Evolutionary conservation across 768 basidiomycete genomes (phyloP).

Genomic region (Lactifluus volemus): DNA sequence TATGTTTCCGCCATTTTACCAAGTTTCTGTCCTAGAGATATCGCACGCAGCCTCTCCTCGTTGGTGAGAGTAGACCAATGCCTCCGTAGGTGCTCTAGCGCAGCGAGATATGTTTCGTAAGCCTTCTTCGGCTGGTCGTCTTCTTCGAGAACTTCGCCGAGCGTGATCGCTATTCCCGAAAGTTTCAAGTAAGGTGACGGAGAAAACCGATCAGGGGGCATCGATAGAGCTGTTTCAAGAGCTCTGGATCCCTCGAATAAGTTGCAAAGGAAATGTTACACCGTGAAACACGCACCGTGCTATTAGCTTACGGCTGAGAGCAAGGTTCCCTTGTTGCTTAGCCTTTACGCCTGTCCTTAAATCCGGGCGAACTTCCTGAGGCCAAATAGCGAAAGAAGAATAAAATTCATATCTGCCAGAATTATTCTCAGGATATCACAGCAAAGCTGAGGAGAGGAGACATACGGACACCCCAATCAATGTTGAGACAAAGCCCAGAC

Average conservation of each 20-base stretch:
- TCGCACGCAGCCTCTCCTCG: conserved; percentile 35
- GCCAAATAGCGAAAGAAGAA: conserved; percentile 55
- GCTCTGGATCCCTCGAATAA: conserved; percentile 32
- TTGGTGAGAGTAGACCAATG: conserved; percentile 23
- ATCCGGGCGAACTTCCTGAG: conserved; percentile 50
- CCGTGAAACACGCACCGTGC: conserved; percentile 34
- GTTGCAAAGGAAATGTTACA: neutral
- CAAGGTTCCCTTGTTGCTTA: conserved; percentile 47
- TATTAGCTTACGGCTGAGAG: conserved; percentile 44
- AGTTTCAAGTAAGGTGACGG: conserved; percentile 53
- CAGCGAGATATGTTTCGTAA: conserved; percentile 20
- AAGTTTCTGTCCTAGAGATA: conserved; percentile 39
- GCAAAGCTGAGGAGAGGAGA: neutral
- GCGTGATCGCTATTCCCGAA: conserved; percentile 54
- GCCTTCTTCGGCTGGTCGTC: conserved; percentile 27
- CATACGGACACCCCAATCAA: conserved; percentile 17
- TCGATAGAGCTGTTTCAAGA: conserved; percentile 41
- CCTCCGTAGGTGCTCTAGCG: conserved; percentile 24
- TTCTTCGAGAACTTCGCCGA: conserved; percentile 49
- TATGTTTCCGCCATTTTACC: conserved; percentile 33
- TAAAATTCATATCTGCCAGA: conserved; percentile 46
- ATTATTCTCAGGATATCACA: conserved; percentile 22
- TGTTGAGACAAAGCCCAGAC: conserved; percentile 11
- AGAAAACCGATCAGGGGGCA: conserved; percentile 31
- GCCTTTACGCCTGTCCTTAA: conserved; percentile 58